Evolutionary conservation across 164 flowering plant species (phyloP), one percentile per base, ranked within the genome.

Genomic region (Cinnamomum chago): DNA sequence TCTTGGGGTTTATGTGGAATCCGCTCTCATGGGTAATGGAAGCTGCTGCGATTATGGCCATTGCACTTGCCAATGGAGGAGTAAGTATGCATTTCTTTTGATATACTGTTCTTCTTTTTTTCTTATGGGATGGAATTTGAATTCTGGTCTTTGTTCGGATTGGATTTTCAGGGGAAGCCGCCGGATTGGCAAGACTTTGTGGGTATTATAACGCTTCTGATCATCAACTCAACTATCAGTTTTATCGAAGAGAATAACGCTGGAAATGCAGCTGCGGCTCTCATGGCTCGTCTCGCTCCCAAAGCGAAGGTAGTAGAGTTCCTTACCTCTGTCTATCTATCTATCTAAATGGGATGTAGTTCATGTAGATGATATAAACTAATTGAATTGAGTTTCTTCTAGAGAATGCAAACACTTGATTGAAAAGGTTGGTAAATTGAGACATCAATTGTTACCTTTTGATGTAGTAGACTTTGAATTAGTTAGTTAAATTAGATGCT

Each of bases 21-120:
- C 97, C 98, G 71, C 81, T 93, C 7, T 93, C 97, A 69, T 93
- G 98, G 98, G 97, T 93, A 60, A 93, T 93, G 98, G 98, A 93
- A 81, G 94, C 92, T 52, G 98, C 98, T 58, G 97, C 98, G 28
- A 85, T 92, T 65, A 94, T 94, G 97, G 95, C 97, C 9, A 94
- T 94, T 77, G 94, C 92, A 0, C 91, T 94, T 33, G 95, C 97
- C 17, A 92, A 94, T 83, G 97, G 97, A 86, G 97, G 97, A 75
- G 98, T 94, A 62, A 84, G 90, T 30, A 58, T 33, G 5, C 20
- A 14, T 27, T n/a, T 55, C n/a, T 52, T 3, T 22, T 9, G 25
- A 58, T 22, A 1, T 71, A 20, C 23, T 22, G 55, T n/a, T 52
- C 58, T 14, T 17, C 20, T 52, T 52, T 52, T 52, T 52, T 15